These are phyloP conservation scores for Cryphonectria carpinicola DNA, from an alignment of 2,329 filamentous ascomycete species.

Conservation along the genomic window DNA sequence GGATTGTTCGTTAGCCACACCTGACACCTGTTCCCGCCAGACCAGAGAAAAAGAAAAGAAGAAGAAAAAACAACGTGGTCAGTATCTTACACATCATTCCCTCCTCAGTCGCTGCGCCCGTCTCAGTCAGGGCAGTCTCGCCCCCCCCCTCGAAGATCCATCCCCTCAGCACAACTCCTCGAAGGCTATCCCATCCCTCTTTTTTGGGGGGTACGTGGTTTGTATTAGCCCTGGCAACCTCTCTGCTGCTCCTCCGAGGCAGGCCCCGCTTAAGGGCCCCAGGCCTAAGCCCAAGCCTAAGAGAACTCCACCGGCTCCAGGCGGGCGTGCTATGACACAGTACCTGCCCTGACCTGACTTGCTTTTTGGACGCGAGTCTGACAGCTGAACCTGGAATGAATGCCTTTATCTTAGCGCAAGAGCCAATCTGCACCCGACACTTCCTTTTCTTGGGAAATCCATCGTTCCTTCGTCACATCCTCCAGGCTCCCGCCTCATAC, in stretches of 20 bases:
- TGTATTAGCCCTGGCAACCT: conserved; percentile 17
- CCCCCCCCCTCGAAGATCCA: neutral
- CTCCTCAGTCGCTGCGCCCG: neutral
- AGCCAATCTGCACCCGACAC: conserved; percentile 22
- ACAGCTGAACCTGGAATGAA: conserved; percentile 27
- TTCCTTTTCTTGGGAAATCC: conserved; percentile 21
- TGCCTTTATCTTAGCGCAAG: conserved; percentile 29
- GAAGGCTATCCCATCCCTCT: neutral
- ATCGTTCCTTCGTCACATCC: conserved; percentile 20
- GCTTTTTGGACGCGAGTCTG: conserved; percentile 13
- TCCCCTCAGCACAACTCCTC: neutral
- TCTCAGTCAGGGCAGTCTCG: neutral
- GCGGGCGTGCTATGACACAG: conserved; percentile 6
- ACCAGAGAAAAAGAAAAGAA: neutral
- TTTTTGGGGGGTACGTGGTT: conserved; percentile 1
- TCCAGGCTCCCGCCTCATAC: conserved; percentile 15
- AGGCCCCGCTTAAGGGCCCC: neutral
- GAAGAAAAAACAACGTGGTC: neutral
- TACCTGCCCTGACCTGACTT: conserved; percentile 11
- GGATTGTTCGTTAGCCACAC: conserved; percentile 18
- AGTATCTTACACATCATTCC: conserved; percentile 2
- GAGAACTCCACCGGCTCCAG: conserved; percentile 21
- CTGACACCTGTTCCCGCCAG: conserved; percentile 14
- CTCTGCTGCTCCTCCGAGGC: neutral
- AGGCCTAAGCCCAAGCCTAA: neutral